Base-by-base conservation (phyloP, 1,139 yeast genomes). In the Petasospora fabianii region DNA sequence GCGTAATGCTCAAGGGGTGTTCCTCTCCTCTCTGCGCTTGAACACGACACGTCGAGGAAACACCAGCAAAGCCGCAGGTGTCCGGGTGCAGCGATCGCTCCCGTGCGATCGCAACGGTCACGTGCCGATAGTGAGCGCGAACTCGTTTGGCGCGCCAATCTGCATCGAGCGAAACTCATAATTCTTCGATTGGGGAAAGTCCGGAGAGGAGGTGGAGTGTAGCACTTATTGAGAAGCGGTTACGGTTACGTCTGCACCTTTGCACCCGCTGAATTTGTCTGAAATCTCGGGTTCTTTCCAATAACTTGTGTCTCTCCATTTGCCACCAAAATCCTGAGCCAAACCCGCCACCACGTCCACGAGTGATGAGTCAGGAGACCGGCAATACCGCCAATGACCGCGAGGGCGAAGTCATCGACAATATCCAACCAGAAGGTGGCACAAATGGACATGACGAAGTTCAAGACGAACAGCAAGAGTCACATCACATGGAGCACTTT, bases 391-490 rank as follows among this genome's bases (percentile, higher is more conserved):
- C 24, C 26, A 29, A 30, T 24, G 29, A 17, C 36, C 30, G 4
- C 6, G 27, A 17, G n/a, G 37, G 28, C 22, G 37, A 34, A 19
- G 37, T 24, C 29, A 29, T 24, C 32, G 18, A 9, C 35, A 32
- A 7, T 9, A 20, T 19, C 19, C 30, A 16, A 12, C 5, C 26
- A 5, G 26, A 22, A 22, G n/a, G 12, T 13, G 12, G 11, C 26
- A 22, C 12, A 16, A 14, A 19, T 7, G 20, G 8, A 9, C 21
- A 22, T 10, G 20, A 12, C 27, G 16, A 20, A 14, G 19, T 6
- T 18, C 18, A 30, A 14, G 19, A 30, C 5, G 13, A 10, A 4
- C 16, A 26, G 24, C 31, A 30, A 13, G 30, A 34, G 18, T 27
- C 24, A 8, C 27, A 15, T 13, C 34, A 32, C 6, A 22, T 20